Evolutionary conservation across 768 basidiomycete genomes (phyloP), one percentile per base, ranked within the genome.

Genomic region (Udeniomyces megalosporus): DNA sequence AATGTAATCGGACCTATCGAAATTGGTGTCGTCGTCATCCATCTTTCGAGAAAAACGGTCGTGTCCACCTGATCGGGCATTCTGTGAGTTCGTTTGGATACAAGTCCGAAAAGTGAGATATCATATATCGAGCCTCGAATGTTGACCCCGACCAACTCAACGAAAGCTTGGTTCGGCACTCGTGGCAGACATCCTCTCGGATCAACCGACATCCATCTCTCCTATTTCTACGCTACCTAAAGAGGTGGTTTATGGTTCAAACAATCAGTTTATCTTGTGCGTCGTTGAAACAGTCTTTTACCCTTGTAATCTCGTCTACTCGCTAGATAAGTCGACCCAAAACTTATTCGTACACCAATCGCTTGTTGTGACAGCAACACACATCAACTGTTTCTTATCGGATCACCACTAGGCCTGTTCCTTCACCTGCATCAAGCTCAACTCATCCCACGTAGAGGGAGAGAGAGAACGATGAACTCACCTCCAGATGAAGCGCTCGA

Each of bases 401-500:
- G 77, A 1, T 75, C 74, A 58, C 77, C 77, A 3, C 67, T 78
- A 10, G 72, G 75, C 1, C 70, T 78, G 50, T 78, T 78, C 67
- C 63, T 78, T n/a, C 75, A 76, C 58, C 66, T 78, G 0, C 73
- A 76, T 58, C 74, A 76, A 53, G 74, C 75, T 5, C 77, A 77
- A 57, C 61, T 77, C 14, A 76, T 78, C 67, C 75, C 77, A 4
- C 67, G 76, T 26, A 75, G 74, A 56, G 70, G 69, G 24, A 20
- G 45, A 10, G 57, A 59, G 45, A 44, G 63, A 48, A 65, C 63
- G n/a, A 65, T 29, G 32, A 54, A 73, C 54, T 76, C 76, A 4
- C 76, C 75, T 1, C 68, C 70, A 44, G 77, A 77, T 63, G 77
- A 77, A 68, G 77, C 77, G 73, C 69, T 77, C 28, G 76, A 77